Base-by-base conservation (phyloP, 2,329 filamentous ascomycete genomes). In the Phyllachora maydis region DNA sequence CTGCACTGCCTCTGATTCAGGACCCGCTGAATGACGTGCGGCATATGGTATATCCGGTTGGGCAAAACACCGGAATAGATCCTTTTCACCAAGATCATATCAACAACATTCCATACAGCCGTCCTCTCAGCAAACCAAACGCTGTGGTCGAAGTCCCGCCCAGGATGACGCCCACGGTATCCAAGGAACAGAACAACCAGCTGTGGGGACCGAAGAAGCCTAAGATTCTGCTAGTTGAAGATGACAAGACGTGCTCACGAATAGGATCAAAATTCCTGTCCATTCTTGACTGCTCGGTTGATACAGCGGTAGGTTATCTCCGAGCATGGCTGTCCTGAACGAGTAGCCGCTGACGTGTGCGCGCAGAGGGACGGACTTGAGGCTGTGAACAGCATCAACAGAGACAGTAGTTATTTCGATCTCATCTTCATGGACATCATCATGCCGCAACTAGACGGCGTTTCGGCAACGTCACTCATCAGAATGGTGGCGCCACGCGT, bases 81-180 rank as follows among this genome's bases (percentile, higher is more conserved):
- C 83, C 85, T 2, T 88, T 91, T 60, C 83, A 85, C 41, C 75
- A 78, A 35, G 83, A 93, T 37, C 82, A 93, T 40, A 81, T 93
- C 40, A 70, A 85, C 50, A 92, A 91, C 42, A 90, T 93, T 26
- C 81, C 83, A 1, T 95, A 92, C 41, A 59, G 73, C 6, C 56
- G 79, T 48, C 79, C 65, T 10, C 59, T 76, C 3, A 79, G 75
- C 28, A 56, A 59, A 23, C 50, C 56, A 3, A 52, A 43, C 21
- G 35, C 42, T 4, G 35, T 51, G 23, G 42, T 47, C 11, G 47
- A 59, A 26, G 45, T 50, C 29, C 41, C 52, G n/a, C 47, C 40
- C 11, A 41, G 46, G 19, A 33, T 44, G 4, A 45, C 50, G 24
- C 43, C 44, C 26, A 35, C 47, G n/a, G n/a, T n/a, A n/a, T 25